Evolutionary conservation across 176 grass and related monocot genomes (phyloP), one percentile per base, ranked within the genome.

Genomic region (Rhynchospora tenuis): DNA sequence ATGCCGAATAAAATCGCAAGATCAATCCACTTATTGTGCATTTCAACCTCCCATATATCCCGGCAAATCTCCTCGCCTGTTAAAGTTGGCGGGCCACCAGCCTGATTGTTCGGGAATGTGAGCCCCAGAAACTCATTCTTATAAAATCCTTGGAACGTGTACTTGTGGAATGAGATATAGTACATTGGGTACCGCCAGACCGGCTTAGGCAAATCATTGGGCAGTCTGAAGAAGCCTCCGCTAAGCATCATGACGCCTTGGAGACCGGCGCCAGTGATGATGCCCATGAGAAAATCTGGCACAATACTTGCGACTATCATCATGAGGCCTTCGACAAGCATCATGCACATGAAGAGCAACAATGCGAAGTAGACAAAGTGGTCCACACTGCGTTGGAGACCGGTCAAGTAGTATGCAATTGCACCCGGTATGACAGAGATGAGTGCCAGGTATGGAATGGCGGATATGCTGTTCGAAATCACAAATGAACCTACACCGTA

Each of bases 211-310:
- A 97, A 86, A 72, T 92, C 94, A 16, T 86, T 10, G 5, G 92
- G 92, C 6, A 92, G 88, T 57, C 94, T 86, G 73, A 97, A 97
- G 86, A 97, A 97, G 46, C 94, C 94, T 5, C 94, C 92, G 46
- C 82, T 85, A 80, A 97, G 90, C 88, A 97, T 97, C 94, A 97
- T 94, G 78, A 94, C 90, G 15, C 94, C 94, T 77, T 94, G 90
- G 65, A 97, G 90, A 42, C 92, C 94, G 5, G 92, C 94, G 6
- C 95, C 95, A 31, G 90, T 94, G 79, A 98, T 98, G 61, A 98
- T 98, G 27, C 95, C 95, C 95, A 94, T 98, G 81, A 98, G 89
- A 78, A 98, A 98, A 57, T 98, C 92, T 0, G 92, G 95, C 2
- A 98, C 95, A 3, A 86, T 87, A 65, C 90, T 90, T 9, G 92